Base-by-base conservation (phyloP, 179 eudicot species). In the Corrigiola litoralis region DNA sequence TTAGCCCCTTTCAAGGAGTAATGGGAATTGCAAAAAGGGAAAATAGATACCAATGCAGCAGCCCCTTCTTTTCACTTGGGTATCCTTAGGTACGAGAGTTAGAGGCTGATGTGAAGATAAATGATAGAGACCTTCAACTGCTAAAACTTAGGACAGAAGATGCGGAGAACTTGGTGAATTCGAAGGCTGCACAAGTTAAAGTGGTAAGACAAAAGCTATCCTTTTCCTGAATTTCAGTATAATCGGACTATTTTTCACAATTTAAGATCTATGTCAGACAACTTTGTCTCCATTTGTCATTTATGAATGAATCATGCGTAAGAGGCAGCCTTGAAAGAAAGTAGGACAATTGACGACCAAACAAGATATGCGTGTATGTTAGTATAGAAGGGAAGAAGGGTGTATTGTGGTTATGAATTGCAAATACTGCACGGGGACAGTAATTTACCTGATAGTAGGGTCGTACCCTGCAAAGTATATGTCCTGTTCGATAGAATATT, bases 41-140 rank as follows among this genome's bases (percentile, higher is more conserved):
- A n/a, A 68, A 38, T 23, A 51, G 50, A 58, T 52, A 70, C 41
- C 44, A n/a, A 44, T 53, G 59, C 25, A 58, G 56, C 27, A 31
- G 46, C 61, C 41, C 53, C 69, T 53, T 61, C 57, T 72, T 61
- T 66, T 36, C 16, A 40, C 34, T 64, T 79, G 70, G 59, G 59
- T 23, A 41, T 82, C 27, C 52, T 61, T 79, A 92, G 98, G 84
- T 87, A 51, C 89, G 63, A 61, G 68, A 71, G 69, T 82, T 87
- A 61, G 84, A 90, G 82, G 78, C 68, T 65, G 77, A 58, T 62
- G 80, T 88, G 53, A 81, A 82, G 63, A 82, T 66, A 47, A 89
- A 79, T 79, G 85, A 89, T 68, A 73, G 76, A 72, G 85, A 87
- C 53, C 73, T 89, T 72, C 71, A 68, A 42, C 46, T 38, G 41